Evolutionary conservation across 2,329 filamentous ascomycete genomes (phyloP), one percentile per base, ranked within the genome.

Genomic region (Aspergillus sp.): DNA sequence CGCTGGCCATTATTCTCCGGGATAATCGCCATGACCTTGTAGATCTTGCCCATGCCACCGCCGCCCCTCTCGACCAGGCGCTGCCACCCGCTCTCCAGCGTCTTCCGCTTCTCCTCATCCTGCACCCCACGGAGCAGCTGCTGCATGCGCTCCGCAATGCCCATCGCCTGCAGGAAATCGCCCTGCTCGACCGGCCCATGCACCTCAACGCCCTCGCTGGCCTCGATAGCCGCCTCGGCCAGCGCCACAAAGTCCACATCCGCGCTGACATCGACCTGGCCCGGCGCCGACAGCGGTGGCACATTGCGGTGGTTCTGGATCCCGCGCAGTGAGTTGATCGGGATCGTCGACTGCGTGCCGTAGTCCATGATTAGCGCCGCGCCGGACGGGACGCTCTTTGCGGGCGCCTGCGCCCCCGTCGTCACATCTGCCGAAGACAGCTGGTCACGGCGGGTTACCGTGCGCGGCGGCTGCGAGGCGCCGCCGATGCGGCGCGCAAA

Each of bases 331-430:
- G 91, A 95, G 78, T 96, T 95, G 54, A 88, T 78, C 2, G 94
- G 94, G 45, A 99, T 85, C 0, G 82, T 88, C 52, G 85, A 79
- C 3, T 84, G 73, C 4, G 93, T 88, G 16, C 94, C 94, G 73
- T 99, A 99, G 75, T 99, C 94, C 43, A 99, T 84, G 61, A 99
- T 90, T n/a, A 99, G 79, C 1, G 93, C 94, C 8, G 92, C 94
- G 46, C 94, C 94, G 0, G 85, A 87, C 1, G 92, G 85, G 1
- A 67, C 68, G 0, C 77, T 60, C 66, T 90, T 92, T 0, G 79
- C 75, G 5, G 78, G 60, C 36, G 76, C 61, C 1, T 72, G 52
- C 1, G 57, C 19, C 2, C 51, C n/a, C 45, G 57, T 50, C 19
- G 53, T 5, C n/a, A 17, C 40, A 22, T 17, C 35, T 36, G 11